phyloP scores from a whole-genome alignment of 2,329 filamentous ascomycete genomes.

The Nigrospora osmanthi region DNA sequence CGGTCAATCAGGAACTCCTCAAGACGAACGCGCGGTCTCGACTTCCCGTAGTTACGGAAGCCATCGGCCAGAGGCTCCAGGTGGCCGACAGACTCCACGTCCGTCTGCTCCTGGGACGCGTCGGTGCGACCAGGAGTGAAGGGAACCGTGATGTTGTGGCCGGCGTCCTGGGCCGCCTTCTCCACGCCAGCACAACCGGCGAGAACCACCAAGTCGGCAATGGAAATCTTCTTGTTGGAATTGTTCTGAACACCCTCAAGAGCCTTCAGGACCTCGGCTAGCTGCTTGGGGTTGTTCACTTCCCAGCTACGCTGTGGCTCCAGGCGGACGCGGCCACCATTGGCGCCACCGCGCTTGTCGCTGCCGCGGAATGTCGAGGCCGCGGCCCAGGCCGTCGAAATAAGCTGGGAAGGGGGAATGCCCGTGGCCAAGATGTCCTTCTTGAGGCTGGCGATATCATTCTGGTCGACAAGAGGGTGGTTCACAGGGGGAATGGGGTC shows the following conservation, averaged over 20 bases:
- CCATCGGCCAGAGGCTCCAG: slow-evolving; percentile 63
- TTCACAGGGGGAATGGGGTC: slow-evolving; percentile 58
- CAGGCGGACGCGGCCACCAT: slow-evolving; percentile 70
- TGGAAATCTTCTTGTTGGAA: slow-evolving; percentile 71
- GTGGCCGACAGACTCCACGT: slow-evolving; percentile 53
- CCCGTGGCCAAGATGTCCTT: slow-evolving; percentile 56
- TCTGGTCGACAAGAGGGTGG: slow-evolving; percentile 50
- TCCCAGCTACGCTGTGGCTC: slow-evolving; percentile 65
- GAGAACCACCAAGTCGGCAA: slow-evolving; percentile 71
- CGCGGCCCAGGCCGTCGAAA: slow-evolving; percentile 60
- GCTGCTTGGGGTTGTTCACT: slow-evolving; percentile 63
- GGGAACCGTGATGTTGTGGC: slow-evolving; percentile 48
- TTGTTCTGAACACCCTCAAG: slow-evolving; percentile 59
- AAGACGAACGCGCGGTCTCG: slow-evolving; percentile 49
- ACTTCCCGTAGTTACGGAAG: slow-evolving; percentile 72
- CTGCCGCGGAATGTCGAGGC: slow-evolving; percentile 65
- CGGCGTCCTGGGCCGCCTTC: slow-evolving; percentile 50
- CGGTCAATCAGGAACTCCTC: slow-evolving; percentile 67
- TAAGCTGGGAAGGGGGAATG: slow-evolving; percentile 52
- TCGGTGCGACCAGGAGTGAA: slow-evolving; percentile 69
- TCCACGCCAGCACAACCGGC: slow-evolving; percentile 66
- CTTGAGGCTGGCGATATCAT: slow-evolving; percentile 59
- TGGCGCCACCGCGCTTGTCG: slow-evolving; percentile 78
- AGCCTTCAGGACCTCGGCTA: slow-evolving; percentile 51
- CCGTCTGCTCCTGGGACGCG: slow-evolving; percentile 64